Conservation (phyloP, 495 filamentous ascomycete genomes). For the Tuber indicum region DNA sequence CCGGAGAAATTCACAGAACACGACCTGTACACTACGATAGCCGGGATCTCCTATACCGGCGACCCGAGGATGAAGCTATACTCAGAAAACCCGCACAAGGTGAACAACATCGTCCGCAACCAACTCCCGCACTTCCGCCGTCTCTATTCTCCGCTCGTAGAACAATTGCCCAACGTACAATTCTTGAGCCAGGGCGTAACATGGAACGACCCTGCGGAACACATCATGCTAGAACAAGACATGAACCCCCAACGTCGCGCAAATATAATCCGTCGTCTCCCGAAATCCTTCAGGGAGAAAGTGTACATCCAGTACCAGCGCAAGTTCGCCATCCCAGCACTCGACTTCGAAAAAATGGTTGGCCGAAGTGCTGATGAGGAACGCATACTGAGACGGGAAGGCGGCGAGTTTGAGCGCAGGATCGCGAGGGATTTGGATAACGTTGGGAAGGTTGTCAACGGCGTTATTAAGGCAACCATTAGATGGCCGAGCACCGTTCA, state of each 20-base stretch:
- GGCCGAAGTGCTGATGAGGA: conserved; percentile 65
- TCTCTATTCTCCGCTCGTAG: conserved; percentile 80
- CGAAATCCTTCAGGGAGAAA: conserved; percentile 77
- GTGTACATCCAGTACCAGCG: conserved; percentile 91
- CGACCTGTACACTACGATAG: conserved; percentile 80
- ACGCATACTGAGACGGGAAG: conserved; percentile 64
- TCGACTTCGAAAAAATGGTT: conserved; percentile 75
- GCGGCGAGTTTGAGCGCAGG: conserved; percentile 75
- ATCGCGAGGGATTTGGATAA: conserved; percentile 62
- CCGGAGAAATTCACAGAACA: conserved; percentile 78
- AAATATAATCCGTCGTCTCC: conserved; percentile 92
- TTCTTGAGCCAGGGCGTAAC: conserved; percentile 46
- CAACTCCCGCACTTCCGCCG: conserved; percentile 87
- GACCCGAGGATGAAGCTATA: conserved; percentile 86
- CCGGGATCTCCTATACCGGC: conserved; percentile 85
- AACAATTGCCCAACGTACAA: conserved; percentile 76
- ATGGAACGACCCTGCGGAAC: conserved; percentile 53
- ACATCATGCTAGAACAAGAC: conserved; percentile 64
- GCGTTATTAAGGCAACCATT: conserved; percentile 76
- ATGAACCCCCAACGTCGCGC: conserved; percentile 83
- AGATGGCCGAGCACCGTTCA: conserved; percentile 84
- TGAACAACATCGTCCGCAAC: conserved; percentile 82
- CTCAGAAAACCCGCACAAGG: conserved; percentile 86
- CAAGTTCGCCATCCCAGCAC: conserved; percentile 75
- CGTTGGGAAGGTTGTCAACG: conserved; percentile 59